phyloP scores from a whole-genome alignment of 495 filamentous ascomycete species.

The Penicillium waksmanii region DNA sequence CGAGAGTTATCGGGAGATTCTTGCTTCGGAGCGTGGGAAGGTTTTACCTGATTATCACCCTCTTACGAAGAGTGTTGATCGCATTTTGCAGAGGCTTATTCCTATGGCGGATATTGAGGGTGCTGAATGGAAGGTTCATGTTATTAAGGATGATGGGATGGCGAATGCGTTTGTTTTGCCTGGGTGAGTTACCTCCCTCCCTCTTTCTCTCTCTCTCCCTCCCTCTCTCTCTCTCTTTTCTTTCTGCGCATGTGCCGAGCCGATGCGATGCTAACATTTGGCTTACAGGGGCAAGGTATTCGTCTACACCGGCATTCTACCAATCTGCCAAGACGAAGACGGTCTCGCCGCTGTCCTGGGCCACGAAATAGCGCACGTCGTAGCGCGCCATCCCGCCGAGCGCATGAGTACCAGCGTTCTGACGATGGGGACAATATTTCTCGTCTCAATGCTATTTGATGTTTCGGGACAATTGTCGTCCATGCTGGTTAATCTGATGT shows the following conservation, averaged over 20 bases:
- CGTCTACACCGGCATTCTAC: conserved; percentile 83
- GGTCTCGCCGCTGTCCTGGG: conserved; percentile 83
- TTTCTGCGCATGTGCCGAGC: neutral
- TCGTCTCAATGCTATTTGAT: conserved; percentile 53
- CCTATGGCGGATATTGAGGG: conserved; percentile 65
- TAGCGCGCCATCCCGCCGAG: conserved; percentile 81
- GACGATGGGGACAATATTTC: conserved; percentile 55
- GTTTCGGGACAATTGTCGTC: conserved; percentile 49
- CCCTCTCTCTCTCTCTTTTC: neutral
- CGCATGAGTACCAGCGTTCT: conserved; percentile 67
- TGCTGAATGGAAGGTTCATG: conserved; percentile 79
- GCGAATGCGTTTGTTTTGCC: conserved; percentile 90
- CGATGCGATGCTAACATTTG: neutral
- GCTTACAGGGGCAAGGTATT: conserved; percentile 78
- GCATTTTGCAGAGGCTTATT: conserved; percentile 73
- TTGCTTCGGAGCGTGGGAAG: conserved; percentile 48
- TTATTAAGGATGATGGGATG: conserved; percentile 69
- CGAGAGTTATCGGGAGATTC: conserved; percentile 53
- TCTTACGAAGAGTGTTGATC: conserved; percentile 57
- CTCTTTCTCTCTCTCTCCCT: neutral
- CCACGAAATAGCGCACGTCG: conserved; percentile 93
- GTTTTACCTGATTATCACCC: conserved; percentile 59
- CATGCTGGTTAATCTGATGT: conserved; percentile 61
- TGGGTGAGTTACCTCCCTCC: conserved; percentile 47
- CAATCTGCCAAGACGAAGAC: conserved; percentile 69